Conservation (phyloP, 2,329 filamentous ascomycete species). For the Falciphora oryzae region DNA sequence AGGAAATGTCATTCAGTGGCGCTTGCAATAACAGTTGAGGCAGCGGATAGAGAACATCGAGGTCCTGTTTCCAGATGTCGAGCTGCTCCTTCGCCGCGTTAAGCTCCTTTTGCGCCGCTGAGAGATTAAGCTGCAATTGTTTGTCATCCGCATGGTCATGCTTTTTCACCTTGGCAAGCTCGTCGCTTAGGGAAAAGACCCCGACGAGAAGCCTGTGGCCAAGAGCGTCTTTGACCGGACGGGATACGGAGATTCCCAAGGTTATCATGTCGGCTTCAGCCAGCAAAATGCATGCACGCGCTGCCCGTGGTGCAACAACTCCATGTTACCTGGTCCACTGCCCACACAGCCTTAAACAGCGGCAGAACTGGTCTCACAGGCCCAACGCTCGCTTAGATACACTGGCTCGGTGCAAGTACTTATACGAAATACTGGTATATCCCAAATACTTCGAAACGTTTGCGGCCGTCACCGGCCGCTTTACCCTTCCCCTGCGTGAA, state of each 20-base stretch:
- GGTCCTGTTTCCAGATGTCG: too few species aligned
- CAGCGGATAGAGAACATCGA: too few species aligned
- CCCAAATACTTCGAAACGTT: not conserved
- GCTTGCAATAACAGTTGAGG: too few species aligned
- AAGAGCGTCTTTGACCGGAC: too few species aligned
- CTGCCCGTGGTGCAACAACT: not conserved
- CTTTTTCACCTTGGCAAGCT: too few species aligned
- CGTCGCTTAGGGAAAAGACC: too few species aligned
- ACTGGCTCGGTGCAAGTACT: not conserved
- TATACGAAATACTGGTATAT: not conserved
- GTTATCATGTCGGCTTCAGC: not conserved
- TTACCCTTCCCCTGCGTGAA: not conserved
- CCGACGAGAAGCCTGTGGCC: too few species aligned
- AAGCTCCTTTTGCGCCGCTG: too few species aligned
- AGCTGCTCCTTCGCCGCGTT: too few species aligned
- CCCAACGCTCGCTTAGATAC: not conserved
- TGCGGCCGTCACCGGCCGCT: conserved; percentile 1
- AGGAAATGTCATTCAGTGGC: too few species aligned
- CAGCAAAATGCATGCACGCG: not conserved
- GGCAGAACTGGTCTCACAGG: not conserved
- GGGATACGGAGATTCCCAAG: conserved; percentile 1
- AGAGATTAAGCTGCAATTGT: too few species aligned
- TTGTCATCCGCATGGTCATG: too few species aligned
- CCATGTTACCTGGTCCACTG: conserved; percentile 3
- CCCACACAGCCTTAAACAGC: not conserved